Base-by-base conservation (phyloP, 495 filamentous ascomycete species). In the Trichoderma asperelloides region DNA sequence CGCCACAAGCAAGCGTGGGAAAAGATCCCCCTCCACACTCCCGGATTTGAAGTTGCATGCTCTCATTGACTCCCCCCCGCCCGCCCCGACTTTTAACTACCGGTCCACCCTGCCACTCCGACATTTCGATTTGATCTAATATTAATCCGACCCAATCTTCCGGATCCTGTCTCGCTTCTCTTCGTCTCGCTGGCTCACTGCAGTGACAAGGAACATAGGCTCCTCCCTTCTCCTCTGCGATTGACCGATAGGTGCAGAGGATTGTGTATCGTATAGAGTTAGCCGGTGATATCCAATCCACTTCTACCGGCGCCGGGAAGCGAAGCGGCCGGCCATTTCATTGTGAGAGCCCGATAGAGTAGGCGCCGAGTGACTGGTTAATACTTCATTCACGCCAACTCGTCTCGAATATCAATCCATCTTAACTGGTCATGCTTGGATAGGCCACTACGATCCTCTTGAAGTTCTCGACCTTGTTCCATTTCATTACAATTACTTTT, bases 1-100 rank as follows among this genome's bases (percentile, higher is more conserved):
- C 6, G 30, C 30, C 6, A 33, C 30, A 33, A 33, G 2, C 66
- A 64, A 65, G 63, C 68, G 70, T 68, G 68, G 68, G 63, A 71
- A 70, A 68, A 67, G 45, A 43, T 67, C 67, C 39, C 66, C 63
- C 15, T 60, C 41, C 39, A 60, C 33, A 30, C 65, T 55, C 21
- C 51, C 51, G 51, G 51, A 27, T 60, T 60, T 30, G 51, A 60
- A 2, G 51, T 60, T 60, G 51, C 51, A 60, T 60, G 51, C 51
- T 28, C 51, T 30, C 7, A 18, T 51, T 7, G 21, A 27, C 23
- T 30, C 12, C 13, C 9, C 25, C 51, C 51, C 51, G 23, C 51
- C 51, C 25, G 18, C 51, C 51, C 23, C 51, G 51, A 60, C 51
- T 28, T 33, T 60, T n/a, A 60, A 60, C 51, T 60, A 28, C 51